Conservation (phyloP, 257 asterid genomes). For the Solanum commersonii region DNA sequence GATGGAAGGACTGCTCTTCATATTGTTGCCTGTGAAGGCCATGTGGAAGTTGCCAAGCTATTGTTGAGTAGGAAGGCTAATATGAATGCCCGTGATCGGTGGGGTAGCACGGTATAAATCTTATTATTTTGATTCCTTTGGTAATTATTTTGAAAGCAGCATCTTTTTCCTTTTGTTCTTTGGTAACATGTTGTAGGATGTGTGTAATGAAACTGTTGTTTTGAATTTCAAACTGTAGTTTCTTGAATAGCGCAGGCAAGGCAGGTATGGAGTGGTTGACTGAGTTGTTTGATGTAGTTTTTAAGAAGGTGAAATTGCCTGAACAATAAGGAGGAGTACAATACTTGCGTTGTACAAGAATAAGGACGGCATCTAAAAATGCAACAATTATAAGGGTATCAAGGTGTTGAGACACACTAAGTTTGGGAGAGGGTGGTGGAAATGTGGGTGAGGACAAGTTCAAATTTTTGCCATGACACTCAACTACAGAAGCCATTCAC, state of each 20-base stretch:
- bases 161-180: neutral
- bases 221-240: neutral
- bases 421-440: neutral
- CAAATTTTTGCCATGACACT: neutral
- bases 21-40: slow-evolving; percentile 89
- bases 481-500: neutral
- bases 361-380: neutral
- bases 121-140: neutral
- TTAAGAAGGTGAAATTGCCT: neutral
- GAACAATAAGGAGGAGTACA: neutral
- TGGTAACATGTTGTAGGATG: neutral
- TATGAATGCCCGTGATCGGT: slow-evolving; percentile 89
- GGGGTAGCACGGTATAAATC: slow-evolving; percentile 91
- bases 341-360: neutral
- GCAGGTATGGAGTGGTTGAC: neutral
- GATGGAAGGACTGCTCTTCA: slow-evolving; percentile 97
- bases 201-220: neutral
- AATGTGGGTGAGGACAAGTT: neutral
- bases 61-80: slow-evolving; percentile 69
- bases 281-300: neutral
- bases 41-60: slow-evolving; percentile 62
- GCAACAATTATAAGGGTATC: neutral
- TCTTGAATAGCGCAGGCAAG: neutral
- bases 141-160: neutral
- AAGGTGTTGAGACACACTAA: neutral